phyloP scores from a whole-genome alignment of 2,329 filamentous ascomycete species.

The Magnaporthiopsis rhizophila region DNA sequence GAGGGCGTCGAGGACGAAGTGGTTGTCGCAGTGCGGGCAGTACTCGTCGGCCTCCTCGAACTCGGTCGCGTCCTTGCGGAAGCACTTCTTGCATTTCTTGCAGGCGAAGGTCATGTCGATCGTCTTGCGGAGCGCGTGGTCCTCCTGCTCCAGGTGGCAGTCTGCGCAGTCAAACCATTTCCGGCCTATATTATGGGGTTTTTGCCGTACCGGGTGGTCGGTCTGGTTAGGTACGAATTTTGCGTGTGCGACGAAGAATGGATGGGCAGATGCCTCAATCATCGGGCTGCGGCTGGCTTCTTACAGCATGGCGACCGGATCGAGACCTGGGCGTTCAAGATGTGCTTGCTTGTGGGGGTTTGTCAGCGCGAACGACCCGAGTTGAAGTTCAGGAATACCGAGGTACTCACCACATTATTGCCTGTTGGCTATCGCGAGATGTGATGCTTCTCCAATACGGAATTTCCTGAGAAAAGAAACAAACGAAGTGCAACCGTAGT shows the following conservation, averaged over 20 bases:
- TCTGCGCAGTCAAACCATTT: slow-evolving; percentile 99
- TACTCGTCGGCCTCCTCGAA: slow-evolving; percentile 98
- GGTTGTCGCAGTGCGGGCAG: slow-evolving; percentile 98
- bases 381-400: neutral
- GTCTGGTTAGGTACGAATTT: neutral
- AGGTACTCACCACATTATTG: slow-evolving; percentile 21
- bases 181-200: slow-evolving; percentile 45
- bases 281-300: neutral
- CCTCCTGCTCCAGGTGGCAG: slow-evolving; percentile 78
- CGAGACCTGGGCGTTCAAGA: slow-evolving; percentile 94
- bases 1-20: slow-evolving; percentile 86
- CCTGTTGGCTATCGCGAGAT: neutral
- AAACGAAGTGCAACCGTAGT: neutral
- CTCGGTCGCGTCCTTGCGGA: slow-evolving; percentile 85
- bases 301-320: slow-evolving; percentile 92
- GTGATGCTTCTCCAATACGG: neutral
- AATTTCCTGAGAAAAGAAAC: neutral
- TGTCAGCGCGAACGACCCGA: neutral
- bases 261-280: neutral
- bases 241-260: too few relatives aligned
- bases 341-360: slow-evolving; percentile 66
- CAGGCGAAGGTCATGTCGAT: slow-evolving; percentile 92
- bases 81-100: slow-evolving; percentile 98
- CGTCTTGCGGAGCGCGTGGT: slow-evolving; percentile 66
- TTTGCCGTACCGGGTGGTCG: neutral